A percentile compares a stretch with the other conserved stretches of the same genome.
phyloP scores from a whole-genome alignment of 495 filamentous ascomycete species.

The Podospora bellae-mahoneyi region DNA sequence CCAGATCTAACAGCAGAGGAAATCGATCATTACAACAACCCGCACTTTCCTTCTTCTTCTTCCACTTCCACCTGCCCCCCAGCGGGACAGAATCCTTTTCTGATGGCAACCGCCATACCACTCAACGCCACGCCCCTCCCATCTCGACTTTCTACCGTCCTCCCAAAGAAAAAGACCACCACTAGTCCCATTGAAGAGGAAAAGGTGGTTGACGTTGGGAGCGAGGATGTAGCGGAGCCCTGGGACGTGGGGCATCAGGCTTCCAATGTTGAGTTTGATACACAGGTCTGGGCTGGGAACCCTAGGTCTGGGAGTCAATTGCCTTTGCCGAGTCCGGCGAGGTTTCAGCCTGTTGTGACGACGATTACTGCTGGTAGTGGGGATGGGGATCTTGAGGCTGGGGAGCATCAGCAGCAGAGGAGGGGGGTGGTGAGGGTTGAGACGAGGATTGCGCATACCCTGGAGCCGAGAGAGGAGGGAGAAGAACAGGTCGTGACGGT shows the following conservation, averaged over 20 bases:
- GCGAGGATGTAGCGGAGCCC: neutral
- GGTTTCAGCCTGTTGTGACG: neutral
- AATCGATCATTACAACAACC: constrained; percentile 1
- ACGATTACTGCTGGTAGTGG: neutral
- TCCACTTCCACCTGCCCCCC: neutral
- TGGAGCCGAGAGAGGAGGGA: neutral
- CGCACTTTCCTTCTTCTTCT: neutral
- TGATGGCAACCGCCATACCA: neutral
- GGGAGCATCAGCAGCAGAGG: neutral
- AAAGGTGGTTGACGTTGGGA: too few relatives aligned
- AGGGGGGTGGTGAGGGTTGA: constrained; percentile 14
- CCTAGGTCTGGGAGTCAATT: neutral
- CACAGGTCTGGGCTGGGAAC: constrained; percentile 12
- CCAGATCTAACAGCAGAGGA: constrained; percentile 22
- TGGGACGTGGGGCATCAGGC: constrained; percentile 3
- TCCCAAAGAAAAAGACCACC: neutral
- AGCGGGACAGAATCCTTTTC: neutral
- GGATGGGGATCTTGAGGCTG: constrained; percentile 2
- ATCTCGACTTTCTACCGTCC: neutral
- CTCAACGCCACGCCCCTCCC: neutral
- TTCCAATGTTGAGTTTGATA: constrained; percentile 7
- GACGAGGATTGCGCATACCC: constrained; percentile 17
- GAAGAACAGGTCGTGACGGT: neutral
- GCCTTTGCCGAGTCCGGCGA: neutral
- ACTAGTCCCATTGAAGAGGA: neutral